A percentile compares a stretch with the other conserved stretches of the same genome.
Evolutionary conservation across 2,329 filamentous ascomycete genomes (phyloP).

Genomic region (Ceratocystiopsis sp.): DNA sequence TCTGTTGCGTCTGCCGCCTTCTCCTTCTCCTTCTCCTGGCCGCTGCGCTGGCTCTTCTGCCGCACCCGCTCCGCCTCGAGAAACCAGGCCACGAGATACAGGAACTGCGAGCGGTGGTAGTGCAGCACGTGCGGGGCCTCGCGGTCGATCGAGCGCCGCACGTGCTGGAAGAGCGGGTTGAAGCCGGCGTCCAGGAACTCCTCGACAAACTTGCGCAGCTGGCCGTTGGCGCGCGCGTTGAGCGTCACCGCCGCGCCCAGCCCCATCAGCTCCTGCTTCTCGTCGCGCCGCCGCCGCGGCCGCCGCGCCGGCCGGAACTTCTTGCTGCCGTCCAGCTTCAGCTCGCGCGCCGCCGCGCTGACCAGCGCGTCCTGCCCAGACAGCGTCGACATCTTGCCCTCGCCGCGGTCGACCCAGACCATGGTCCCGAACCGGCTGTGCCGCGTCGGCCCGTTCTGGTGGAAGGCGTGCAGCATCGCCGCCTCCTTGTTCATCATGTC

Average conservation of each 20-base stretch:
- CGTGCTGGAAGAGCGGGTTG: constrained; percentile 73
- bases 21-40: constrained; percentile 23
- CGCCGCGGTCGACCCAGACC: constrained; percentile 85
- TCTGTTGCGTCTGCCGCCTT: constrained; percentile 11
- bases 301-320: constrained; percentile 70
- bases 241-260: constrained; percentile 50
- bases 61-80: constrained; percentile 68
- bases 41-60: constrained; percentile 34
- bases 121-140: constrained; percentile 68
- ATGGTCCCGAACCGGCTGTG: constrained; percentile 95
- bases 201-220: constrained; percentile 68
- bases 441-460: constrained; percentile 62
- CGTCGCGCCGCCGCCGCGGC: constrained; percentile 41
- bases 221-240: constrained; percentile 53
- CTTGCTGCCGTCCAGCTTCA: constrained; percentile 83
- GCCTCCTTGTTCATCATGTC: constrained; percentile 66
- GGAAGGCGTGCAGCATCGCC: constrained; percentile 62
- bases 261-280: constrained; percentile 48
- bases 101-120: constrained; percentile 70
- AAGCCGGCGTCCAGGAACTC: constrained; percentile 93
- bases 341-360: constrained; percentile 52
- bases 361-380: constrained; percentile 76
- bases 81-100: constrained; percentile 89
- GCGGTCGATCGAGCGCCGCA: constrained; percentile 78
- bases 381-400: constrained; percentile 68